Percentiles rank a stretch among this genome's conserved stretches.
phyloP scores from a whole-genome alignment of 2,329 filamentous ascomycete genomes.

The Achaetomium macrosporum region DNA sequence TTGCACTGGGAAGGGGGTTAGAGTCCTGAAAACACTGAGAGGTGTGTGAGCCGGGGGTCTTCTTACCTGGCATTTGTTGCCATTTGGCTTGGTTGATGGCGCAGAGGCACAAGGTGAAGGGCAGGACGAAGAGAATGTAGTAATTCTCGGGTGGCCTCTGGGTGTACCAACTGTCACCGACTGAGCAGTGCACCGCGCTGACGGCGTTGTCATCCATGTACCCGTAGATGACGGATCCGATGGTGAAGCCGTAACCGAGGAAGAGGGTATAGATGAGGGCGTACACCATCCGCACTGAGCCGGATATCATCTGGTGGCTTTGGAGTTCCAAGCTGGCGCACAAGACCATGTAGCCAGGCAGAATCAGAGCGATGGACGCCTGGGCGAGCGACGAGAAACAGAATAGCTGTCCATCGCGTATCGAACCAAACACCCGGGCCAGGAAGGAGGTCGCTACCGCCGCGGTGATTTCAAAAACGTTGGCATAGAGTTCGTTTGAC shows the following conservation, averaged over 20 bases:
- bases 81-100: slow-evolving; percentile 67
- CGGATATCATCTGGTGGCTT: slow-evolving; percentile 62
- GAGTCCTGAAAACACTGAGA: not conserved
- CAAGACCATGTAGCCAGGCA: slow-evolving; percentile 64
- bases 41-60: not conserved
- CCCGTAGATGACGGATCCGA: slow-evolving; percentile 59
- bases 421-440: slow-evolving; percentile 63
- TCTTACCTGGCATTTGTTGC: slow-evolving; percentile 37
- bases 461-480: slow-evolving; percentile 44
- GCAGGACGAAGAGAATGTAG: slow-evolving; percentile 54
- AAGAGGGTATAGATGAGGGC: slow-evolving; percentile 69
- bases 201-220: slow-evolving; percentile 51
- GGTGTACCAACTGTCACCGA: slow-evolving; percentile 22
- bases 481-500: slow-evolving; percentile 56
- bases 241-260: slow-evolving; percentile 66
- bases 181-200: slow-evolving; percentile 38
- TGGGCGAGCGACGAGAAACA: slow-evolving; percentile 69
- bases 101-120: slow-evolving; percentile 60
- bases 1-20: slow-evolving; percentile 52
- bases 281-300: slow-evolving; percentile 68
- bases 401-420: slow-evolving; percentile 52
- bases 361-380: slow-evolving; percentile 68
- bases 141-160: slow-evolving; percentile 43
- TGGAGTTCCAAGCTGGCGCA: slow-evolving; percentile 58
- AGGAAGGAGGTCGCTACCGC: slow-evolving; percentile 61